Evolutionary conservation across 2,329 filamentous ascomycete species (phyloP), one percentile per base, ranked within the genome.

Genomic region (Cordyceps cateniannulata): DNA sequence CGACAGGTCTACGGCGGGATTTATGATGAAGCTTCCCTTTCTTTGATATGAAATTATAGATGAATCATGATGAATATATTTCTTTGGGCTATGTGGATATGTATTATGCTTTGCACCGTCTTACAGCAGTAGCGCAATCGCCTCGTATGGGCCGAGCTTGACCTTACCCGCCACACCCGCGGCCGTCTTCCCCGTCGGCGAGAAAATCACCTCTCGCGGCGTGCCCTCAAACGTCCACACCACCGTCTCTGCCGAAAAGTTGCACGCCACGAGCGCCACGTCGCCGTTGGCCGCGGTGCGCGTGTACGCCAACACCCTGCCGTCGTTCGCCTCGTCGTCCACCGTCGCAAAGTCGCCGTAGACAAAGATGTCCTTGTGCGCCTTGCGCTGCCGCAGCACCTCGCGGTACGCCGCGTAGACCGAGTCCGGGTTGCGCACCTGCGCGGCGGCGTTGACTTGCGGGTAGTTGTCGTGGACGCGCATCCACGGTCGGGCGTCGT

Each of bases 401-500:
- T 72, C 71, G 47, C 81, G 79, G 79, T 87, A 92, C 70, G 84
- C 88, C 62, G 77, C 73, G 68, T 86, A 83, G 22, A 86, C 79
- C 8, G 81, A 85, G 7, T 75, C 68, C 1, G 69, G 68, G 62
- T 83, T 75, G 3, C 67, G 67, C 3, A 77, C 69, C 69, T 89
- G 84, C 0, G 74, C 66, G 2, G 78, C 80, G 29, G 84, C 87
- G 67, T 92, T 92, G 73, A 87, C 76, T n/a, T 75, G 70, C 2
- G 69, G 69, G 69, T 85, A 86, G 68, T 85, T 81, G 60, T 86
- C 82, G 68, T 90, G 86, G 44, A 85, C 81, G 16, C 81, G 79
- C 82, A 91, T 91, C 89, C 89, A 92, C 2, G 88, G 86, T 59
- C 77, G 78, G 4, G 69, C 70, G 51, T 9, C 72, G 42, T 5